Evolutionary conservation across 805 yeast genomes (phyloP).

Genomic region (Kurtzmaniella fragi): DNA sequence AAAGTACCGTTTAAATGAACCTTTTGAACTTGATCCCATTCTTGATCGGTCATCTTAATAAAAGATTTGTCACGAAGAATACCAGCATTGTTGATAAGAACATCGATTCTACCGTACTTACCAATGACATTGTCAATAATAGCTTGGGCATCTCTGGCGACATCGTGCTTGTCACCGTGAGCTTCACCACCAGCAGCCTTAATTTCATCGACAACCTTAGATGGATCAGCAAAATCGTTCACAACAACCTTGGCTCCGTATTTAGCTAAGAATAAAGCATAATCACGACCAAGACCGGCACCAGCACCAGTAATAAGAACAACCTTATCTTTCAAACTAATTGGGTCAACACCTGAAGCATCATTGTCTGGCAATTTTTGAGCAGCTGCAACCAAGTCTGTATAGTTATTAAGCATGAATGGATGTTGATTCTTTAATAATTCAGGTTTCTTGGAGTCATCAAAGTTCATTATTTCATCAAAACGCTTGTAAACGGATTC

Average conservation of each 20-base stretch:
- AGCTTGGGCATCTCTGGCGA: constrained; percentile 65
- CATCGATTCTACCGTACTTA: constrained; percentile 77
- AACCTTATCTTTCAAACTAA: constrained; percentile 74
- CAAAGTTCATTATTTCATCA: constrained; percentile 58
- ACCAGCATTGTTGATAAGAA: constrained; percentile 91
- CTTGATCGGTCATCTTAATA: constrained; percentile 73
- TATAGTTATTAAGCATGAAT: constrained; percentile 64
- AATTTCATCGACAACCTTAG: constrained; percentile 70
- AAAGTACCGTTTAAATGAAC: constrained; percentile 83
- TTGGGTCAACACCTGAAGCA: constrained; percentile 30
- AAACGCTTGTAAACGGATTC: constrained; percentile 72
- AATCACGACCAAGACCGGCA: constrained; percentile 87
- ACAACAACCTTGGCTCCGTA: constrained; percentile 95
- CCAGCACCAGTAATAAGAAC: constrained; percentile 95
- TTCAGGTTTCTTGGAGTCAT: constrained; percentile 46
- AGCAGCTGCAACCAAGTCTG: constrained; percentile 49
- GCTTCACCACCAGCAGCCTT: constrained; percentile 70
- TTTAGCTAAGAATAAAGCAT: constrained; percentile 78
- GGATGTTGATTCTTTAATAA: constrained; percentile 63
- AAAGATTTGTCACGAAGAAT: constrained; percentile 87
- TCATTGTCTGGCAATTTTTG: constrained; percentile 49
- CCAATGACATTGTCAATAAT: constrained; percentile 75
- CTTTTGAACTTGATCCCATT: constrained; percentile 76
- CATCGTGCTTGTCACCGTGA: constrained; percentile 79
- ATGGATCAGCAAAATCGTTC: constrained; percentile 80